These are phyloP conservation scores for Pelagophyceae sp. DNA, from an alignment of 352 stramenopile genomes.

Conservation along the genomic window DNA sequence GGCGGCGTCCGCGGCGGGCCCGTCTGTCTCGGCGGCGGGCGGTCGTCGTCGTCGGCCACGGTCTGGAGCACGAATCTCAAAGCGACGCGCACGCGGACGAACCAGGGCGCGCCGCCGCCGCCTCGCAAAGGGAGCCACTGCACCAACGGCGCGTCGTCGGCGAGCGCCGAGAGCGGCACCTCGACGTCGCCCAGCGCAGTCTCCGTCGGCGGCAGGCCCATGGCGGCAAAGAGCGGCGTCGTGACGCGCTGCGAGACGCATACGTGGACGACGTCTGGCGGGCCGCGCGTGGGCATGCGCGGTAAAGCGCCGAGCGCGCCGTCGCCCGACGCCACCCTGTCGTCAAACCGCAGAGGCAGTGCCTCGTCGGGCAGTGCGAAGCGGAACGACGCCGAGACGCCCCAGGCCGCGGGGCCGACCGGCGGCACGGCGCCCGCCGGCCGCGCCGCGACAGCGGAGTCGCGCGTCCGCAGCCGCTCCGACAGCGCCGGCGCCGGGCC, in stretches of 20 bases:
- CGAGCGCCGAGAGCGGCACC: conserved; percentile 4
- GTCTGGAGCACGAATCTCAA: background rate
- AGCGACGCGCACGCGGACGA: background rate
- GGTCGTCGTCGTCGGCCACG: background rate
- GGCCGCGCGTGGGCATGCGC: conserved; percentile 7
- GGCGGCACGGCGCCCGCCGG: background rate
- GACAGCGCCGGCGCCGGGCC: background rate
- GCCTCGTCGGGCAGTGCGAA: conserved; percentile 16
- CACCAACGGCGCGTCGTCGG: background rate
- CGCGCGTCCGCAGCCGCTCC: conserved; percentile 5
- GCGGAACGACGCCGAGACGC: background rate
- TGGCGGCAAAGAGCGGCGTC: background rate
- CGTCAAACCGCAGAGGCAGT: background rate
- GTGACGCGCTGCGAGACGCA: conserved; percentile 6
- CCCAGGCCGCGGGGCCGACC: background rate
- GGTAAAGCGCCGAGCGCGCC: background rate
- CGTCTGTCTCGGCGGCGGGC: background rate
- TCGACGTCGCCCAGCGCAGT: conserved; percentile 8
- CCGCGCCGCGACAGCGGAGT: background rate
- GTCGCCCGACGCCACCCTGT: background rate
- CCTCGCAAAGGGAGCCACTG: conserved; percentile 10
- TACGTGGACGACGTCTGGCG: background rate
- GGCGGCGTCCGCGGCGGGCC: background rate
- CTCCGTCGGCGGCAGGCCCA: background rate
- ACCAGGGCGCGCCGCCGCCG: background rate